Evolutionary conservation across 495 filamentous ascomycete genomes (phyloP).

Genomic region (Neurospora cerealis): DNA sequence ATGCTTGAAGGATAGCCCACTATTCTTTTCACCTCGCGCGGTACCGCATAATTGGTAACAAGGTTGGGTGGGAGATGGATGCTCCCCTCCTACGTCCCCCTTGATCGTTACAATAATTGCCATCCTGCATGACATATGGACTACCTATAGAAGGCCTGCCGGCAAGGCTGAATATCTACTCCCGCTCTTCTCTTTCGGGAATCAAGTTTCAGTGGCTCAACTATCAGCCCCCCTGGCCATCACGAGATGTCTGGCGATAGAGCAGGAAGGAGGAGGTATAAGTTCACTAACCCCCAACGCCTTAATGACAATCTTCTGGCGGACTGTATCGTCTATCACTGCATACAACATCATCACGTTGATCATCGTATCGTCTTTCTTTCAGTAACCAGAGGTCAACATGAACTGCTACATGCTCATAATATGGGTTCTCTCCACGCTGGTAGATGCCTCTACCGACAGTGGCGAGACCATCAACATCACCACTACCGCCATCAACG

Average conservation of each 20-base stretch:
- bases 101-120: background rate
- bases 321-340: background rate
- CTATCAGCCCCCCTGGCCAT: background rate
- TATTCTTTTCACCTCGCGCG: background rate
- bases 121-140: background rate
- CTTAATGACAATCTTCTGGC: background rate
- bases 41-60: background rate
- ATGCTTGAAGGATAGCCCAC: background rate
- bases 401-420: background rate
- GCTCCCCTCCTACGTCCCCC: background rate
- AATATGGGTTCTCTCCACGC: background rate
- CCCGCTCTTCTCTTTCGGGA: background rate
- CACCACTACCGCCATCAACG: slow-evolving; percentile 10
- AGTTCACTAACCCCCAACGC: background rate
- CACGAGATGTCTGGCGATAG: background rate
- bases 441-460: background rate
- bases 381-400: background rate
- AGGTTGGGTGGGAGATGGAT: background rate
- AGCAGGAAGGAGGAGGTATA: background rate
- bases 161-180: background rate
- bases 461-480: slow-evolving; percentile 14
- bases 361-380: background rate
- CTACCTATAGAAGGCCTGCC: background rate
- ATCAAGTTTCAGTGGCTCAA: background rate
- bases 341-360: background rate